Percentiles rank a stretch among this genome's conserved stretches.
Conservation (phyloP, 1,284 basidiomycete species). For the Sporisorium reilianum region DNA sequence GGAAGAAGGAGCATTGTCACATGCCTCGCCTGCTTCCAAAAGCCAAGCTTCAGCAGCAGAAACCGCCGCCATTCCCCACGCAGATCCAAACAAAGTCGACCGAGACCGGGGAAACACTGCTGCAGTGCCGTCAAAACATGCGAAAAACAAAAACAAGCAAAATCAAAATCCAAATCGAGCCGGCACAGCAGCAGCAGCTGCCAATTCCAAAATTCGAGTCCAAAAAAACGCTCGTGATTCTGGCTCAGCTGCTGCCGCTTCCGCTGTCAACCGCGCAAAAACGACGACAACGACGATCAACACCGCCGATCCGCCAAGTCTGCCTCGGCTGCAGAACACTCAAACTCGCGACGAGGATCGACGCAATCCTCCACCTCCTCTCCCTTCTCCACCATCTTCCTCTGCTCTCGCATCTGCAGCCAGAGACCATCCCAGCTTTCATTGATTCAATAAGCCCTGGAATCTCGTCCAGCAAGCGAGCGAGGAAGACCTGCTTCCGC, state of each 20-base stretch:
- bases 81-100: slow-evolving; percentile 5
- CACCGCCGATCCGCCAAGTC: neutral
- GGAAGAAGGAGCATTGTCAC: neutral
- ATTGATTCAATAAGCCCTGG: neutral
- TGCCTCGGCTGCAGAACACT: neutral
- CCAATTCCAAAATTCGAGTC: neutral
- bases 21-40: neutral
- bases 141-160: neutral
- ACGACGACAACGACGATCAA: neutral
- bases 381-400: slow-evolving; percentile 2
- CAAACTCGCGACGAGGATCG: slow-evolving; percentile 1
- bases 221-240: neutral
- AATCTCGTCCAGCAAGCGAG: neutral
- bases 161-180: neutral
- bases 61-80: neutral
- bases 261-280: neutral
- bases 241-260: no score
- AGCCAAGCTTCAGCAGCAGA: neutral
- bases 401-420: slow-evolving; percentile 11
- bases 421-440: slow-evolving; percentile 18
- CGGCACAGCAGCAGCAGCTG: no score
- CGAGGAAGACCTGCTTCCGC: slow-evolving; percentile 1
- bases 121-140: neutral
- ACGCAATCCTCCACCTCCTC: slow-evolving; percentile 4
- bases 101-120: neutral